Conservation (phyloP, 805 yeast species). For the Candida qinlingensis region DNA sequence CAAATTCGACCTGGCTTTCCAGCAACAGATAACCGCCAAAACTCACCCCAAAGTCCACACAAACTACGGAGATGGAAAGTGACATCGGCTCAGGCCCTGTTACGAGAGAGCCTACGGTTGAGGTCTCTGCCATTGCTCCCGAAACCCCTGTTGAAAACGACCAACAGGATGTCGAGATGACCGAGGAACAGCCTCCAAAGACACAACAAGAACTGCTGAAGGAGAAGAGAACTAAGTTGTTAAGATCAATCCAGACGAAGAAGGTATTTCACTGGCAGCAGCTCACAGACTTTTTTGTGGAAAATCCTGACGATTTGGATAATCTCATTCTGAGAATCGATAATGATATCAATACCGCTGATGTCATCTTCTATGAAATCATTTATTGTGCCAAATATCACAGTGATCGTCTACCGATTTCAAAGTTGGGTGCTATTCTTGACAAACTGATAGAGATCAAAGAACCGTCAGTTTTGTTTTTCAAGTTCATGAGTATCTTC, state of each 20-base stretch:
- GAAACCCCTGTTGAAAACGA: not conserved
- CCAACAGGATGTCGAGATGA: slow-evolving; percentile 10
- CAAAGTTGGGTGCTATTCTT: slow-evolving; percentile 10
- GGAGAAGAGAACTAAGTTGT: not conserved
- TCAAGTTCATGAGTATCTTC: slow-evolving; percentile 27
- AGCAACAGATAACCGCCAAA: not conserved
- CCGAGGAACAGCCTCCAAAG: not conserved
- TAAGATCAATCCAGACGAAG: not conserved
- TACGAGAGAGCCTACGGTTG: too few relatives aligned
- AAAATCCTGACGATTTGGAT: not conserved
- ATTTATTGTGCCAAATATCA: slow-evolving; percentile 15
- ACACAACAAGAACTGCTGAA: not conserved
- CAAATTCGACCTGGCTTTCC: not conserved
- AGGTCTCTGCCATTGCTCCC: too few relatives aligned
- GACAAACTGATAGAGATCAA: slow-evolving; percentile 14
- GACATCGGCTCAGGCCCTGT: too few relatives aligned
- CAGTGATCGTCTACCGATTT: slow-evolving; percentile 11
- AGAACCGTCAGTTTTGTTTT: slow-evolving; percentile 11
- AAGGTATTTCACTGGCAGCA: slow-evolving; percentile 4
- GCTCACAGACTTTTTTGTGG: slow-evolving; percentile 7
- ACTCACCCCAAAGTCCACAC: slow-evolving; percentile 1
- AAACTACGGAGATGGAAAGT: not conserved
- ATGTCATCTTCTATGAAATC: slow-evolving; percentile 20
- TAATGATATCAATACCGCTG: slow-evolving; percentile 1
- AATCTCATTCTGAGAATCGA: slow-evolving; percentile 1